Base-by-base conservation (phyloP, 2,329 filamentous ascomycete species). In the Davidsoniella virescens region DNA sequence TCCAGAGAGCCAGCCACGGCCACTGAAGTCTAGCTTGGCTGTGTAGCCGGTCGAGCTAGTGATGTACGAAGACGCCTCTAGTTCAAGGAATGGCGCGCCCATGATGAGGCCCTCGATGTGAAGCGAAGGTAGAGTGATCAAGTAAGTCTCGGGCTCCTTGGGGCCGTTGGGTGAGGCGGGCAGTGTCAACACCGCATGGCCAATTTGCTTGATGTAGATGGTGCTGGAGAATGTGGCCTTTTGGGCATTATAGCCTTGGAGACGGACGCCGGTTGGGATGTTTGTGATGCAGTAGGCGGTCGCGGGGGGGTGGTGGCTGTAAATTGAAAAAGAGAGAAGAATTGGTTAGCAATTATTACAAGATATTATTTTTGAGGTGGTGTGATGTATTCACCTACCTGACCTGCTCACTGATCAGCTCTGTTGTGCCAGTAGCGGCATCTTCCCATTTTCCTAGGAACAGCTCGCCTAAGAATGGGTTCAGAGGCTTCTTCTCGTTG, bases 401-500 rank as follows among this genome's bases (percentile, higher is more conserved):
- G 62, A 96, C 92, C 73, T 96, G 90, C 69, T 96, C 90, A 61
- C 87, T 94, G 59, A 94, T 75, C 56, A 98, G 74, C 58, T 83
- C 78, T 25, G 92, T 96, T 44, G 80, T 82, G 52, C 90, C 90
- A 49, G 78, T 77, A 44, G 78, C 73, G 3, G 38, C 20, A 61
- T 94, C 85, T 52, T 82, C 77, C 92, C 92, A 98, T 59, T 80
- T 83, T 20, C 90, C 92, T 25, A 96, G 66, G 67, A 95, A 96
- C 33, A 96, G 75, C 69, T 98, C 90, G 51, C 90, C 90, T 36
- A 98, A 68, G 67, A 98, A 96, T 0, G 92, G 92, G 62, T 98
- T 96, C 53, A 98, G 69, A 2, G 90, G 90, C 71, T 96, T 98
- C 78, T 96, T 96, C 72, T 95, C 90, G 61, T 87, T 92, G 46